These are phyloP conservation scores for Thielaviopsis musarum DNA, from an alignment of 2,329 filamentous ascomycete genomes.

Conservation along the genomic window DNA sequence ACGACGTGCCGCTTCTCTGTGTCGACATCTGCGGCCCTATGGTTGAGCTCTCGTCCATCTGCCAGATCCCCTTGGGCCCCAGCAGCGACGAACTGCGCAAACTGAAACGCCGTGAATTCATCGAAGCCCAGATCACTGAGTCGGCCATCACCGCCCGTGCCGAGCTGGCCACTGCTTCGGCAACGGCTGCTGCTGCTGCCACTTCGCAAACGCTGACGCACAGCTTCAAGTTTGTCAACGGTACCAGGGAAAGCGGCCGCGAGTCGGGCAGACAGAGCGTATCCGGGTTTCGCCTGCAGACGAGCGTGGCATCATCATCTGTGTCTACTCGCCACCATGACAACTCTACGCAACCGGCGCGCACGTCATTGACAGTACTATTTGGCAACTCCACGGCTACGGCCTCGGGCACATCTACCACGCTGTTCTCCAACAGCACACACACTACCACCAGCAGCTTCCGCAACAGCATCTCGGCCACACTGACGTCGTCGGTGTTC, in stretches of 20 bases:
- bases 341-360: neutral
- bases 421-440: neutral
- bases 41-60: constrained; percentile 24
- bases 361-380: neutral
- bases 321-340: neutral
- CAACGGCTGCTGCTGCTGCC: neutral
- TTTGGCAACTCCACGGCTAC: neutral
- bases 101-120: constrained; percentile 17
- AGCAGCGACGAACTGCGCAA: constrained; percentile 14
- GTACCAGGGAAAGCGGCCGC: neutral
- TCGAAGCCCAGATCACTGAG: neutral
- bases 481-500: neutral
- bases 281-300: neutral
- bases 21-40: constrained; percentile 27
- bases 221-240: neutral
- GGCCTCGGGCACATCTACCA: neutral
- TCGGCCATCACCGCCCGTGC: neutral
- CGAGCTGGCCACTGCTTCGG: neutral
- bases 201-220: neutral
- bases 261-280: neutral
- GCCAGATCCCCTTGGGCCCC: constrained; percentile 16
- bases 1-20: constrained; percentile 24
- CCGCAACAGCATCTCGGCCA: neutral
- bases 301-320: too few species aligned
- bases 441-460: neutral